A percentile compares a stretch with the other conserved stretches of the same genome.
phyloP scores from a whole-genome alignment of 305 asterid species.

The Ajuga reptans region DNA sequence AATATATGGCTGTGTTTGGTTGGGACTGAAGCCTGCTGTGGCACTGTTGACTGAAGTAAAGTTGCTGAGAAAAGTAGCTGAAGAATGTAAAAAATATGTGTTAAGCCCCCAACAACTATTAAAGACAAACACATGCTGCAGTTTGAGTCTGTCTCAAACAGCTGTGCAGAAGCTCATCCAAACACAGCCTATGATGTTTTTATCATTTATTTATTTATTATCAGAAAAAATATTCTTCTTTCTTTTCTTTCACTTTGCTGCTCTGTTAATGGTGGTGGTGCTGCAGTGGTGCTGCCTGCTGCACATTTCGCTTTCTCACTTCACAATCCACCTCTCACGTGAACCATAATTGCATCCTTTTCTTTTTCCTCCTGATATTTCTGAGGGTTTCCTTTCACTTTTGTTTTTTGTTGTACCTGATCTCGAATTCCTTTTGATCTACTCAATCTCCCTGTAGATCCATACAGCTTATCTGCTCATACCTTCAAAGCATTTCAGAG shows the following conservation, averaged over 20 bases:
- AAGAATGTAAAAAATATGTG: too few relatives aligned
- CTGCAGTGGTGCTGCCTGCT: slow-evolving; percentile 31
- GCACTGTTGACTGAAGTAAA: too few relatives aligned
- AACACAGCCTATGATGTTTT: slow-evolving; percentile 8
- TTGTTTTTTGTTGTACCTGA: slow-evolving; percentile 22
- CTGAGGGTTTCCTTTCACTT: slow-evolving; percentile 25
- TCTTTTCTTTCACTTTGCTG: slow-evolving; percentile 17
- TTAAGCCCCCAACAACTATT: too few relatives aligned
- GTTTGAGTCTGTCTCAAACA: too few relatives aligned
- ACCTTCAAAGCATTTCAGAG: slow-evolving; percentile 21
- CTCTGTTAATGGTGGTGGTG: slow-evolving; percentile 30
- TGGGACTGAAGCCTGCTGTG: too few relatives aligned
- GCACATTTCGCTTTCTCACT: slow-evolving; percentile 61
- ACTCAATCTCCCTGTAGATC: slow-evolving; percentile 35
- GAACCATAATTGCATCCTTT: slow-evolving; percentile 39
- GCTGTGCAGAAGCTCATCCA: too few relatives aligned
- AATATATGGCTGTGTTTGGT: too few relatives aligned
- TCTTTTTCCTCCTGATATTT: neutral
- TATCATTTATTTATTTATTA: neutral
- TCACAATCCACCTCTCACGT: slow-evolving; percentile 68
- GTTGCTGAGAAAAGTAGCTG: too few relatives aligned
- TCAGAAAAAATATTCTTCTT: neutral
- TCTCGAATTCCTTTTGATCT: slow-evolving; percentile 37
- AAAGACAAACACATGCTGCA: too few relatives aligned
- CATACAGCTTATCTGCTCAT: slow-evolving; percentile 13